These are phyloP conservation scores for Arthrobotrys entomopaga DNA, from an alignment of 2,329 filamentous ascomycete genomes.

Conservation along the genomic window DNA sequence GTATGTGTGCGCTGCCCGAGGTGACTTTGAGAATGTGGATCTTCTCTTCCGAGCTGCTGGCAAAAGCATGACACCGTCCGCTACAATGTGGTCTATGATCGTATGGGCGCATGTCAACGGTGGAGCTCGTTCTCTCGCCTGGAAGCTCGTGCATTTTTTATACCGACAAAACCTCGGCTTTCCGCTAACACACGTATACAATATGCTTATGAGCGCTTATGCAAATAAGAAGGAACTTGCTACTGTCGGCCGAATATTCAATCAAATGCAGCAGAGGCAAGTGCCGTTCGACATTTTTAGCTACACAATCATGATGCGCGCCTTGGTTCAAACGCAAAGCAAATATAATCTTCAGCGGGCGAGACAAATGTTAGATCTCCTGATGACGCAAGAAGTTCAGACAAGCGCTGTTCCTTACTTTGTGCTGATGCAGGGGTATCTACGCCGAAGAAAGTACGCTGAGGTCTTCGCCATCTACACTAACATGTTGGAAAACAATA, in stretches of 20 bases:
- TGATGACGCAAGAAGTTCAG: conserved; percentile 59
- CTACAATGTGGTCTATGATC: conserved; percentile 49
- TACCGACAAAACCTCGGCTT: conserved; percentile 29
- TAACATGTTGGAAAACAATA: conserved; percentile 55
- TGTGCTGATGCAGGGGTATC: conserved; percentile 61
- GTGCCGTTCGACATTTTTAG: conserved; percentile 58
- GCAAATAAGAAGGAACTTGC: conserved; percentile 37
- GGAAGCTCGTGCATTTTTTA: conserved; percentile 46
- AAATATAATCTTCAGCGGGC: conserved; percentile 37
- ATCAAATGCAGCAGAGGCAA: conserved; percentile 54
- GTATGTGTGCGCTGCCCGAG: conserved; percentile 74
- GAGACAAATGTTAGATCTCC: conserved; percentile 55
- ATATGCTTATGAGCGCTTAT: conserved; percentile 51
- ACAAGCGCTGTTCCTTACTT: conserved; percentile 64
- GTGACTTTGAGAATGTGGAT: conserved; percentile 72
- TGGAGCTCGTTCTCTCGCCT: conserved; percentile 46
- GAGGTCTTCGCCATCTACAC: conserved; percentile 58
- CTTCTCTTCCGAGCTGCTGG: conserved; percentile 64
- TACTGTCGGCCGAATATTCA: conserved; percentile 54
- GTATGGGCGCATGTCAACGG: conserved; percentile 50
- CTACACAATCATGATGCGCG: conserved; percentile 58
- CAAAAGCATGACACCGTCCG: conserved; percentile 31
- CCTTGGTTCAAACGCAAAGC: conserved; percentile 55
- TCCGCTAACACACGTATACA: conserved; percentile 51
- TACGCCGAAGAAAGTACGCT: conserved; percentile 55